Base-by-base conservation (phyloP, 768 basidiomycete genomes). In the Tubosaeta sp. region DNA sequence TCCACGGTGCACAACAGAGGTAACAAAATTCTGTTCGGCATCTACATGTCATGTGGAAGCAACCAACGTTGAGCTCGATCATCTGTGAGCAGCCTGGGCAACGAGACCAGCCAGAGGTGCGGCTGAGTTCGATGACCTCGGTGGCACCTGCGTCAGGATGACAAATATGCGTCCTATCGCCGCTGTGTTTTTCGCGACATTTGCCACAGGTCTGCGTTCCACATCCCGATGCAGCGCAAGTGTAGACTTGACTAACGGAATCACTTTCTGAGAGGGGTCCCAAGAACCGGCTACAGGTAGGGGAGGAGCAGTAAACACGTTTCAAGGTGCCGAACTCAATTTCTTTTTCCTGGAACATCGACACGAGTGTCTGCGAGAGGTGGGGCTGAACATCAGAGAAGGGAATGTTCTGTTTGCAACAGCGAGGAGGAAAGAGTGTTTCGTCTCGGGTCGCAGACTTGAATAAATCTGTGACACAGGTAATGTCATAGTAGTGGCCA, bases 1-100 rank as follows among this genome's bases (percentile, higher is more conserved):
- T 86, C 86, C 87, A 90, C 3, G 50, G 68, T 19, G 59, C 75
- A 71, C 74, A 47, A 72, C 82, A 75, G 71, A 80, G 54, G 43
- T 75, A 76, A 55, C 74, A 75, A 46, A 75, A 75, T 45, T 75
- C 62, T 6, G 66, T 68, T 33, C 58, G 52, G 57, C 74, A 75
- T 26, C 67, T 53, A 52, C 74, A 75, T 5, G 69, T 70, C 68
- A 76, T 74, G 52, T 76, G 74, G 57, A 62, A 71, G 50, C 74
- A 75, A 0, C 74, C 74, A n/a, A 59, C 22, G 4, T 61, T 44
- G 29, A 72, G 70, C 48, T 75, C 74, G 47, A 75, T 65, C 59
- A 75, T 57, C 25, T 66, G 65, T 17, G 60, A 56, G 46, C 74
- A 75, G 8, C 71, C 71, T 1, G 74, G 73, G 46, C 74, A 75